Conservation (phyloP, 2,329 filamentous ascomycete species). For the Diaporthe ilicicola region DNA sequence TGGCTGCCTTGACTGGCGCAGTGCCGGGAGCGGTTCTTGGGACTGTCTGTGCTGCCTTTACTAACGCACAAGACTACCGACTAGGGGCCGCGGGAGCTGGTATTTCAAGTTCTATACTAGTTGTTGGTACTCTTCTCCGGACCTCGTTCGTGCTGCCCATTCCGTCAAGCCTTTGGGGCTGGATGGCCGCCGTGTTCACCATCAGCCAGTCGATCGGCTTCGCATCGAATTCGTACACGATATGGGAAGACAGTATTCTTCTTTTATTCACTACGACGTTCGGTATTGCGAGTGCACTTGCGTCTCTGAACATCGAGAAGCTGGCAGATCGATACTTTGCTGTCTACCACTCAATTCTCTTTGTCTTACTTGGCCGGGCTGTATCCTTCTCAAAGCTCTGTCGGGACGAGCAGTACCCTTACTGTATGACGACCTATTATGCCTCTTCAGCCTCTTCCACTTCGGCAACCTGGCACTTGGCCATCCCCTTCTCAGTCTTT, state of each 20-base stretch:
- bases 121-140: conserved; percentile 52
- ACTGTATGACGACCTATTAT: conserved; percentile 95
- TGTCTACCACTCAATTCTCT: conserved; percentile 84
- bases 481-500: conserved; percentile 79
- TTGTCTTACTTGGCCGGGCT: conserved; percentile 79
- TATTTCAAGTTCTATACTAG: conserved; percentile 53
- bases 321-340: conserved; percentile 76
- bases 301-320: conserved; percentile 77
- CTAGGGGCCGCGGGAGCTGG: conserved; percentile 52
- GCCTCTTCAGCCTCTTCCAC: conserved; percentile 91
- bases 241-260: conserved; percentile 97
- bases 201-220: conserved; percentile 92
- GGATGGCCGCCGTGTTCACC: conserved; percentile 82
- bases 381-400: conserved; percentile 92
- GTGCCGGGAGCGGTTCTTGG: conserved; percentile 46
- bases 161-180: conserved; percentile 87
- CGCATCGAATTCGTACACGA: conserved; percentile 96
- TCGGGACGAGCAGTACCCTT: conserved; percentile 98
- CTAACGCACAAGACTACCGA: conserved; percentile 50
- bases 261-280: conserved; percentile 92
- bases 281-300: conserved; percentile 76
- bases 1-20: conserved; percentile 46
- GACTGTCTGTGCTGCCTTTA: conserved; percentile 42
- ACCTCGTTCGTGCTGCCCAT: conserved; percentile 58
- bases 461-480: conserved; percentile 88